Percentiles rank a stretch among this genome's conserved stretches.
Evolutionary conservation across 75 land plant species (phyloP).

Genomic region (Cupressus sempervirens): DNA sequence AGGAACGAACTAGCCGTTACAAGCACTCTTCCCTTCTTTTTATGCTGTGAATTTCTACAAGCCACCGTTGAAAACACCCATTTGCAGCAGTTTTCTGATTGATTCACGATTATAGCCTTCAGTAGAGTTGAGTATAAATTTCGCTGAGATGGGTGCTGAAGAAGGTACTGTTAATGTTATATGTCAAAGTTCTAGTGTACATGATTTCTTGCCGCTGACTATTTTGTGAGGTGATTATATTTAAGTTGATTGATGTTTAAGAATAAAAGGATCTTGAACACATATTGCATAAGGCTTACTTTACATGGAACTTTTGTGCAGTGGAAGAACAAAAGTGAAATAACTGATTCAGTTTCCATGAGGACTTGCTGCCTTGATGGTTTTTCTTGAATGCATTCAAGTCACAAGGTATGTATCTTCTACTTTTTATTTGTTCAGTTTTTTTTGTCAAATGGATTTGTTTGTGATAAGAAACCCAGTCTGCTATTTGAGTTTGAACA

Average conservation of each 20-base stretch:
- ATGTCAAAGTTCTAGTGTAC: too few species aligned
- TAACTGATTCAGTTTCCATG: neutral
- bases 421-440: too few species aligned
- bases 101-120: too few species aligned
- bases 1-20: neutral
- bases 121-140: too few species aligned
- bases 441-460: too few species aligned
- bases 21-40: too few species aligned
- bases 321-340: neutral
- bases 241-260: neutral
- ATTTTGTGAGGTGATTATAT: neutral
- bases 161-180: neutral
- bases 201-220: slow-evolving; percentile 38
- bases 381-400: neutral
- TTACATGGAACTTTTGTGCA: neutral
- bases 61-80: too few species aligned
- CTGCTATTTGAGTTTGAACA: too few species aligned
- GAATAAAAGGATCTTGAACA: neutral
- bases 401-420: neutral
- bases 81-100: neutral
- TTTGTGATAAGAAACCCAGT: too few species aligned
- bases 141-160: neutral
- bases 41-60: too few species aligned
- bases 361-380: neutral
- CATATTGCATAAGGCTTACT: neutral